Conservation (phyloP, 2,329 filamentous ascomycete genomes). For the Blastomyces percursus region DNA sequence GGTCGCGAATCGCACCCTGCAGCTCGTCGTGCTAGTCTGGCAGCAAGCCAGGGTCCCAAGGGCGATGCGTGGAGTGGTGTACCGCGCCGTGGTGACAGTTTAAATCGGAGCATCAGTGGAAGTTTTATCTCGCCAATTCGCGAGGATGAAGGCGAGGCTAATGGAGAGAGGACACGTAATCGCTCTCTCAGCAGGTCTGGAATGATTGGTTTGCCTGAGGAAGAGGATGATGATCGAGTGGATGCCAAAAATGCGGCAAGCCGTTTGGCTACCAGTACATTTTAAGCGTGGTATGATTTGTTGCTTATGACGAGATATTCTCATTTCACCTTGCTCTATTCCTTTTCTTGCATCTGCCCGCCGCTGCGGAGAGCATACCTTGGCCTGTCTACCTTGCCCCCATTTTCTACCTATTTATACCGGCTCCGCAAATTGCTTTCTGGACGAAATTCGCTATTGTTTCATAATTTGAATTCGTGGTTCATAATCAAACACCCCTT, state of each 20-base stretch:
- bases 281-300: conserved; percentile 41
- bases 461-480: conserved; percentile 1
- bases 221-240: conserved; percentile 76
- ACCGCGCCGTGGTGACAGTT: conserved; percentile 66
- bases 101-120: conserved; percentile 65
- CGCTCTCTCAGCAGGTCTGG: conserved; percentile 34
- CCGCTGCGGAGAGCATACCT: neutral
- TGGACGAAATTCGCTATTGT: neutral
- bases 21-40: conserved; percentile 60
- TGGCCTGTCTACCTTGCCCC: neutral
- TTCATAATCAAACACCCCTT: neutral
- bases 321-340: neutral
- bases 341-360: neutral
- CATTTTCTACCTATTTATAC: neutral
- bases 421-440: neutral
- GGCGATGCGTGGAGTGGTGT: conserved; percentile 98
- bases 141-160: conserved; percentile 49
- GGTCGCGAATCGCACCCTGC: conserved; percentile 79
- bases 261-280: conserved; percentile 85
- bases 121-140: conserved; percentile 55
- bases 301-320: conserved; percentile 10
- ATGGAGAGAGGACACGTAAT: conserved; percentile 35
- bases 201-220: conserved; percentile 37
- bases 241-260: conserved; percentile 94
- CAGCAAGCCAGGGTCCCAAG: conserved; percentile 85